A percentile compares a stretch with the other conserved stretches of the same genome.
phyloP scores from a whole-genome alignment of 257 asterid species.

The Solanum dulcamara region DNA sequence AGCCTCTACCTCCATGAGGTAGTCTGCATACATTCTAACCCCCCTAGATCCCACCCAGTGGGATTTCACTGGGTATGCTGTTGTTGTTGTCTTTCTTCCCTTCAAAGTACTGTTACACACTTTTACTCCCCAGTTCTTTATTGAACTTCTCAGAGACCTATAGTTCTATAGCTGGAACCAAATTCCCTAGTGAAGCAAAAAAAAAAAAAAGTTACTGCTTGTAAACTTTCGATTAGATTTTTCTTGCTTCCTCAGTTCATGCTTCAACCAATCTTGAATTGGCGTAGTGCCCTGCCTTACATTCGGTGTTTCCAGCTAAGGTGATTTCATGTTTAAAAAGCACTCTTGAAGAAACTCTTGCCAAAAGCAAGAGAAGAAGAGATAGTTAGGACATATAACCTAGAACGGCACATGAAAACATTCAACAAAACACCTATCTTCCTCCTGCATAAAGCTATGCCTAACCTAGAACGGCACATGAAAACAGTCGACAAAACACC shows the following conservation, averaged over 20 bases:
- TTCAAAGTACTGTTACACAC: background rate
- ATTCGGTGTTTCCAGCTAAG: background rate
- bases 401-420: background rate
- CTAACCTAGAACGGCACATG: background rate
- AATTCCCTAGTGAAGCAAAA: background rate
- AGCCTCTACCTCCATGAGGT: too few relatives aligned
- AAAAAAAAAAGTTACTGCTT: background rate
- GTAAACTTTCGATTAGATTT: background rate
- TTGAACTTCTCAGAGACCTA: background rate
- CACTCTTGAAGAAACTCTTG: background rate
- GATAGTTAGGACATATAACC: background rate
- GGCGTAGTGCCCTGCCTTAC: background rate
- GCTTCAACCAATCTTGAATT: background rate
- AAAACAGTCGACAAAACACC: background rate
- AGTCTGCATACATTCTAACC: too few relatives aligned
- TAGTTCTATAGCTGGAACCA: background rate
- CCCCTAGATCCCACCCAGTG: too few relatives aligned
- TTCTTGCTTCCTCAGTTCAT: background rate
- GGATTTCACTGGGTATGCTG: too few relatives aligned
- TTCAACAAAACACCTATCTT: background rate
- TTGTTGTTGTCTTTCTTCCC: background rate
- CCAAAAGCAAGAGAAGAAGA: background rate
- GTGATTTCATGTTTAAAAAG: background rate
- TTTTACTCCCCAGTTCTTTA: background rate
- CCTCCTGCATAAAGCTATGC: background rate